Base-by-base conservation (phyloP, 106 monocot species). In the Platanthera guangdongensis region DNA sequence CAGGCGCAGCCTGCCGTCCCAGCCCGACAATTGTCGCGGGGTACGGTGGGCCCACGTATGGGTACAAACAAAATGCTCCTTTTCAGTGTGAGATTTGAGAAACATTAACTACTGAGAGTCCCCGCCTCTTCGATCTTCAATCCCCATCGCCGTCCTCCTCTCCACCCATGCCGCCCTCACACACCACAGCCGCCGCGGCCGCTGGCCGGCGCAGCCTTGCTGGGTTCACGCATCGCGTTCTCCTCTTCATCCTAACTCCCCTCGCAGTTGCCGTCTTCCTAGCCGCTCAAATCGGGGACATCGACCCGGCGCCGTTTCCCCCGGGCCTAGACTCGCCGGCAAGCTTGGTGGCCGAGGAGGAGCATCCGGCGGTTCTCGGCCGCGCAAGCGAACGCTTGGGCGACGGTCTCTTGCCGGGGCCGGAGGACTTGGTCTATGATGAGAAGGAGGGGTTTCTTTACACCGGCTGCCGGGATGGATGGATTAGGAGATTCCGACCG, bases 371-470 rank as follows among this genome's bases (percentile, higher is more conserved):
- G 7, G 50, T 81, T 5, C 85, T 85, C 21, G 45, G 7, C 1
- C 1, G 39, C 39, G 62, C 25, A 3, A 79, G 57, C 47, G 88
- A 93, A 71, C 81, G 78, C n/a, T 18, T 93, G 10, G 90, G 88
- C 0, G 88, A 90, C 12, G 90, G 93, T 46, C 18, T 60, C 6
- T 47, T 90, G 0, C 74, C 55, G 6, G 90, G 78, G 4, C 90
- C 93, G 1, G 93, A 93, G 75, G 93, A 93, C 77, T 50, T 88
- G 15, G 84, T 84, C 1, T 85, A 93, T 71, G 93, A 93, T 51
- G 82, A 57, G 8, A 78, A 65, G 54, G 55, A 51, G 6, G 75
- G 77, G 46, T 71, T 59, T 53, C 60, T 93, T 11, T 93, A 90
- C 84, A 86, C 88, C 0, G 83, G 93, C 2, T 93, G 90, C 72